phyloP scores from a whole-genome alignment of 257 asterid genomes.

The Anisodus acutangulus region DNA sequence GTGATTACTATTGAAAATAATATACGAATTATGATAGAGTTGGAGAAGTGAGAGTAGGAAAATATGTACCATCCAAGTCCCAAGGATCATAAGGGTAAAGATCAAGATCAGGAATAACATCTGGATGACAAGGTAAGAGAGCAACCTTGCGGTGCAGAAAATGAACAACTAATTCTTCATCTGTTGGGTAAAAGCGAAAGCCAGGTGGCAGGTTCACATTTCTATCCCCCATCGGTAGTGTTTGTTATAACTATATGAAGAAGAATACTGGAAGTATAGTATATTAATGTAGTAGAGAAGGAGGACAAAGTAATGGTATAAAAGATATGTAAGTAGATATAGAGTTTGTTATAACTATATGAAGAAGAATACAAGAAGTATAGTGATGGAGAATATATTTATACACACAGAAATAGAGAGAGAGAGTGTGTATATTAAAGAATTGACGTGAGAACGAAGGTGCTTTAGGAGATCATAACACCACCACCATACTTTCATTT shows the following conservation, averaged over 20 bases:
- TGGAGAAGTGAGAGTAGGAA: not conserved
- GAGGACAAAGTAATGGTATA: not conserved
- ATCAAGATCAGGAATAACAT: conserved; percentile 94
- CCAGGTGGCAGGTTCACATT: conserved; percentile 87
- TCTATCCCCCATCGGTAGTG: conserved; percentile 56
- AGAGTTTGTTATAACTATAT: too few species aligned
- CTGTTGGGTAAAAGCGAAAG: conserved; percentile 85
- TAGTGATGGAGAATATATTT: conserved; percentile 39
- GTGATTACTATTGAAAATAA: too few species aligned
- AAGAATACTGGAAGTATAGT: not conserved
- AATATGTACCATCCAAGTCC: conserved; percentile 73
- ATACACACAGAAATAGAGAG: conserved; percentile 36
- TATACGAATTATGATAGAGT: not conserved
- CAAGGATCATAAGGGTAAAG: conserved; percentile 94
- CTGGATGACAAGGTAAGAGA: conserved; percentile 83
- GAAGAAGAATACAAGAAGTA: not conserved
- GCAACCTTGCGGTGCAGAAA: conserved; percentile 93
- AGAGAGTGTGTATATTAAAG: conserved; percentile 37
- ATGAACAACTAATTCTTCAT: conserved; percentile 92
- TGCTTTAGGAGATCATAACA: conserved; percentile 42
- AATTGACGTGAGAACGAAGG: conserved; percentile 73
- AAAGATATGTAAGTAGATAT: conserved; percentile 39
- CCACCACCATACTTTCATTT: conserved; percentile 24
- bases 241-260: not conserved
- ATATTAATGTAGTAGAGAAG: not conserved